Evolutionary conservation across 495 filamentous ascomycete genomes (phyloP), one percentile per base, ranked within the genome.

Genomic region (Penicillium fimorum): DNA sequence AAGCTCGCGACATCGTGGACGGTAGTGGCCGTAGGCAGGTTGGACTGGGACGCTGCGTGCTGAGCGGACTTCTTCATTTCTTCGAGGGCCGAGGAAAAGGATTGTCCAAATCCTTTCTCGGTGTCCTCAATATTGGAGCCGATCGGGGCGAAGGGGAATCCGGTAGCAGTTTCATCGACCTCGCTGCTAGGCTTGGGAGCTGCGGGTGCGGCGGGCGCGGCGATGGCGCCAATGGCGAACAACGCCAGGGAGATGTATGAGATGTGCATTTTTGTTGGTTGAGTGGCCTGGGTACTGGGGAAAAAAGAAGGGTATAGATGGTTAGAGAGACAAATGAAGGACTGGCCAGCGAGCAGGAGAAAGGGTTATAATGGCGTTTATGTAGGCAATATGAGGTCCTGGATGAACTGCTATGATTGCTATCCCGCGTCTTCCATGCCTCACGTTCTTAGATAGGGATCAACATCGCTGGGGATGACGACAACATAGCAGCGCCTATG

Each of bases 231-330:
- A 44, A 64, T 12, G 60, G 64, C 66, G 30, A 69, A 55, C 41
- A 62, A 18, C 17, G 58, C 66, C 58, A 69, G 35, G 22, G 66
- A 64, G 38, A 69, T 11, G 46, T 66, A 69, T n/a, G 63, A 56
- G 22, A 48, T 35, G 33, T 60, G 66, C 66, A 69, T 67, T 6
- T 47, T 52, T 48, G 42, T n/a, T 40, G 30, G 22, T 27, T 24
- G 29, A 30, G 46, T 45, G 45, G 38, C 41, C 22, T n/a, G 17
- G 9, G 20, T 27, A n/a, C 18, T 30, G 25, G 44, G 48, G 18
- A 42, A 27, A 37, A 55, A 69, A 64, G 2, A 58, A 60, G 49
- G 43, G 63, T 55, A 64, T 40, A 25, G 15, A 45, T n/a, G 55
- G 58, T 60, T 48, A 51, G 56, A 62, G 20, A 20, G 30, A 11